A percentile compares a stretch with the other conserved stretches of the same genome.
Conservation (phyloP, 116 monocot genomes). For the Trichopus zeylanicus region DNA sequence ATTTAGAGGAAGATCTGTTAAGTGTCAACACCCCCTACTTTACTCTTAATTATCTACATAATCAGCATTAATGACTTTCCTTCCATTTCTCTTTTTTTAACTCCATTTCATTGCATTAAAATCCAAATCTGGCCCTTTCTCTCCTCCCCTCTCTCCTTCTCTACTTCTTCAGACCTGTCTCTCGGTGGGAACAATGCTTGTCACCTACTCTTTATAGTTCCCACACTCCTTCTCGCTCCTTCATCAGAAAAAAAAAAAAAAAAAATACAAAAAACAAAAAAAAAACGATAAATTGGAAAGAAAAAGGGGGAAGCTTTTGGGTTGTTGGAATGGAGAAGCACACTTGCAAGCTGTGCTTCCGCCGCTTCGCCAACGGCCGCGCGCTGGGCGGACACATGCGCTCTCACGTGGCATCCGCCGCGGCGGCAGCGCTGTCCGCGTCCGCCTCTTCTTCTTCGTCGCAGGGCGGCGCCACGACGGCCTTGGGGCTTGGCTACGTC, state of each 20-base stretch:
- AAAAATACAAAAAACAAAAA: too few relatives aligned
- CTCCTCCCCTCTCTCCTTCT: neutral
- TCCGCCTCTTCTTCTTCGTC: conserved; percentile 21
- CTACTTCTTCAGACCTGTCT: too few relatives aligned
- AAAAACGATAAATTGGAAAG: too few relatives aligned
- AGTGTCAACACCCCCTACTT: neutral
- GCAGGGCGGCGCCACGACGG: neutral
- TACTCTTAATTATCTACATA: neutral
- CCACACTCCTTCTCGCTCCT: too few relatives aligned
- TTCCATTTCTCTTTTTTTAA: too few relatives aligned
- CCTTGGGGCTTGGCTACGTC: conserved; percentile 14
- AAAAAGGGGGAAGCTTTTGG: too few relatives aligned
- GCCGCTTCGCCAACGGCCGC: conserved; percentile 73
- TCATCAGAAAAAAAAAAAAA: too few relatives aligned
- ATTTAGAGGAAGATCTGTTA: too few relatives aligned
- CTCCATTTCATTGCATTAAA: neutral
- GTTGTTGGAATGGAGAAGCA: conserved; percentile 86
- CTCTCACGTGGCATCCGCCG: conserved; percentile 39
- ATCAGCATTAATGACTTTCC: neutral
- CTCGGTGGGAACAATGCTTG: conserved; percentile 1
- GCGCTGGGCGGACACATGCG: conserved; percentile 93
- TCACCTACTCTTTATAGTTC: neutral
- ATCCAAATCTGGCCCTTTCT: neutral
- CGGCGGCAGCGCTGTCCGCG: conserved; percentile 1
- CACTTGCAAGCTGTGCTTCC: conserved; percentile 84